Base-by-base conservation (phyloP, 345 rosid genomes). In the Jatropha curcas region DNA sequence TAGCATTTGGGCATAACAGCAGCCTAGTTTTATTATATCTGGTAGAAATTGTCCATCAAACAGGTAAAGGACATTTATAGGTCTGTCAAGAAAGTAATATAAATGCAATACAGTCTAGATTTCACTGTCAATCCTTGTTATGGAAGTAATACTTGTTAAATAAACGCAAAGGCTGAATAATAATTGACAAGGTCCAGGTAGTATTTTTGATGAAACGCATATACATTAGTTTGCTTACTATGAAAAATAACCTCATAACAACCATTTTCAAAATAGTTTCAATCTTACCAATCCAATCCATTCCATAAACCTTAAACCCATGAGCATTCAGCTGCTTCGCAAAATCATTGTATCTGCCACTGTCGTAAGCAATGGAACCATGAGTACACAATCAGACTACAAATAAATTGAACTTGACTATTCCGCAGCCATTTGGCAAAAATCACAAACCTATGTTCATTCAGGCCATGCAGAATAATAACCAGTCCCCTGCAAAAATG, bases 281-380 rank as follows among this genome's bases (percentile, higher is more conserved):
- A 72, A 65, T 17, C 74, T 74, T 78, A 78, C 81, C 81, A 34
- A 78, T 78, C 81, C 81, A 78, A 58, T 78, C 81, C 81, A 78
- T 78, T 64, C 74, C 81, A 48, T 70, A 78, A 65, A 69, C 81
- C 67, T 78, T 78, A 57, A 73, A 65, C 8, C 81, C 81, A 4
- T 78, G 31, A 25, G 61, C 57, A 57, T 78, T 78, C 67, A 78
- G 51, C 51, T 69, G 71, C 71, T 70, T 78, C 1, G 77, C 81
- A 50, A 78, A 78, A 33, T 74, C 75, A 27, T 28, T 63, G 46
- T 78, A 78, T 48, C 81, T 70, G 60, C 74, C 71, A 69, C 81
- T 78, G 81, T 65, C 48, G 57, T 58, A 10, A 56, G 30, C 4
- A 68, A 33, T 51, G 30, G 11, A 16, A 16, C 16, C 13, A 71